A percentile compares a stretch with the other conserved stretches of the same genome.
phyloP scores from a whole-genome alignment of 2,329 filamentous ascomycete genomes.

The Ascomycota sp. region DNA sequence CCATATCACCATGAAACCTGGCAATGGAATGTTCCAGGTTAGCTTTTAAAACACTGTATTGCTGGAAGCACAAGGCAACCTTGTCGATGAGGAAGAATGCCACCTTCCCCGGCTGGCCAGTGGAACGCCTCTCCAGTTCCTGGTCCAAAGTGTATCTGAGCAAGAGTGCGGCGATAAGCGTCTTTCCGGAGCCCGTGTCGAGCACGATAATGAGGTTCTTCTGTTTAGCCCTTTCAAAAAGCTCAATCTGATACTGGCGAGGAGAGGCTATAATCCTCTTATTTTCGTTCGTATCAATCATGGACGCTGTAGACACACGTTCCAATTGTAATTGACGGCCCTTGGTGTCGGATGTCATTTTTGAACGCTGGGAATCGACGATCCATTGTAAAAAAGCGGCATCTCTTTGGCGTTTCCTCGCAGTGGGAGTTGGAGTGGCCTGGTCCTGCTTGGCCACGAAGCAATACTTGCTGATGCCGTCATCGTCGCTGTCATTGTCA shows the following conservation, averaged over 20 bases:
- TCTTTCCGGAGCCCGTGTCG: constrained; percentile 91
- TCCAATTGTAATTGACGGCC: not conserved
- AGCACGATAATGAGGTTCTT: constrained; percentile 83
- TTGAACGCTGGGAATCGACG: not conserved
- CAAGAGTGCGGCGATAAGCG: constrained; percentile 76
- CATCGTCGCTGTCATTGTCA: constrained; percentile 7
- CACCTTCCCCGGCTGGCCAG: constrained; percentile 37
- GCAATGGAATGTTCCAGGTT: constrained; percentile 60
- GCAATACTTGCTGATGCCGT: constrained; percentile 2
- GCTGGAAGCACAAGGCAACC: constrained; percentile 75
- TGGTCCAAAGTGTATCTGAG: constrained; percentile 53
- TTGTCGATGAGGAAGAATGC: constrained; percentile 84
- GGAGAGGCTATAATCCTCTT: constrained; percentile 49
- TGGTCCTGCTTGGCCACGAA: not conserved
- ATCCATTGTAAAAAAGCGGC: constrained; percentile 4
- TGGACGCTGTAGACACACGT: not conserved
- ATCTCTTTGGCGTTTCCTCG: not conserved
- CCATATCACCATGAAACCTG: constrained; percentile 52
- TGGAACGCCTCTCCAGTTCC: constrained; percentile 48
- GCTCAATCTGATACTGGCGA: constrained; percentile 74
- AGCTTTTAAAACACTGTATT: constrained; percentile 56
- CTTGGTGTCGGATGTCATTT: not conserved
- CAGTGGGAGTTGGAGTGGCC: not conserved
- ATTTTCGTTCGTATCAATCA: constrained; percentile 1
- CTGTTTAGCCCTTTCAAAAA: constrained; percentile 69